A percentile compares a stretch with the other conserved stretches of the same genome.
These are phyloP conservation scores for Colletotrichum sp. DNA, from an alignment of 2,329 filamentous ascomycete species.

Conservation along the genomic window DNA sequence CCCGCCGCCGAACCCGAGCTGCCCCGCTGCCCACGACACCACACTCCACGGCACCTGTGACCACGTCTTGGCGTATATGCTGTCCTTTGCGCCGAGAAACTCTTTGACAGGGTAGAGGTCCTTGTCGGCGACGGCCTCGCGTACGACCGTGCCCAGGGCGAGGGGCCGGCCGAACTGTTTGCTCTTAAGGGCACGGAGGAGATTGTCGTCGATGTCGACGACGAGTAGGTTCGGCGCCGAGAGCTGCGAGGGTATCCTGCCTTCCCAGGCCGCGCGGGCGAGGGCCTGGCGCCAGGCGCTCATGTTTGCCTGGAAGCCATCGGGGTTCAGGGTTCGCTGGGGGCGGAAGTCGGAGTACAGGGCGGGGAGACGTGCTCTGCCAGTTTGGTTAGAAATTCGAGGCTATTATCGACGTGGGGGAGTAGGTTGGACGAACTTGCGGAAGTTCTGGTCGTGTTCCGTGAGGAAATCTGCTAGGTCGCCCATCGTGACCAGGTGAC, in stretches of 20 bases:
- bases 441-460: slow-evolving; percentile 65
- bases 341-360: slow-evolving; percentile 86
- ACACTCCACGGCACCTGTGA: slow-evolving; percentile 72
- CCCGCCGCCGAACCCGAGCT: slow-evolving; percentile 66
- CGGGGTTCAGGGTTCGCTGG: slow-evolving; percentile 79
- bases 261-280: slow-evolving; percentile 69
- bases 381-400: slow-evolving; percentile 22
- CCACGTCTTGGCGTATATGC: slow-evolving; percentile 73
- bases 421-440: slow-evolving; percentile 46
- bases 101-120: slow-evolving; percentile 74
- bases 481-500: slow-evolving; percentile 52
- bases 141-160: slow-evolving; percentile 78
- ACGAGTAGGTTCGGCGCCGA: slow-evolving; percentile 52
- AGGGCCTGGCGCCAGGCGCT: slow-evolving; percentile 80
- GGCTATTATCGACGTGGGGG: neutral
- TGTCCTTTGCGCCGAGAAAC: slow-evolving; percentile 70
- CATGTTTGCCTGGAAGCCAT: slow-evolving; percentile 83
- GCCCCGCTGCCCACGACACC: slow-evolving; percentile 76
- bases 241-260: slow-evolving; percentile 48
- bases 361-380: slow-evolving; percentile 77
- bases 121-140: slow-evolving; percentile 72
- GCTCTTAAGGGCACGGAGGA: slow-evolving; percentile 75
- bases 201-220: slow-evolving; percentile 61
- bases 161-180: slow-evolving; percentile 82
- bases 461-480: slow-evolving; percentile 72